Evolutionary conservation across 805 yeast species (phyloP).

Genomic region (Metschnikowia shivogae): DNA sequence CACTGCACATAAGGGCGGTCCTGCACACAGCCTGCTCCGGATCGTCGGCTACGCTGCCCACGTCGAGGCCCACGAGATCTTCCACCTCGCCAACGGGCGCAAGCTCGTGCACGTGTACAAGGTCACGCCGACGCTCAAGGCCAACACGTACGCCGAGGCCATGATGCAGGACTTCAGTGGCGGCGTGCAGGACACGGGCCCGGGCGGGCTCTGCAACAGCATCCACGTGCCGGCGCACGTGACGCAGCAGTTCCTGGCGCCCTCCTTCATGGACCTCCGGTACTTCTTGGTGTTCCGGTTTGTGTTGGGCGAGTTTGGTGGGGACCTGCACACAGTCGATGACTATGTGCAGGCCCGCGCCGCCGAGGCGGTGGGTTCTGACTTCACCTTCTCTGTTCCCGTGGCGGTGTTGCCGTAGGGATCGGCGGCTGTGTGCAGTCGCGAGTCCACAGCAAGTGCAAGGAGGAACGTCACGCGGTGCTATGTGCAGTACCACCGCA

Average conservation of each 20-base stretch:
- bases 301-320: conserved; percentile 26
- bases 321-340: conserved; percentile 1
- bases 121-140: conserved; percentile 32
- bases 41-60: conserved; percentile 32
- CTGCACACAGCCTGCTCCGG: conserved; percentile 15
- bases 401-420: conserved; percentile 13
- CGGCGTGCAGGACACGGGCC: not conserved
- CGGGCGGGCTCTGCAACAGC: not conserved
- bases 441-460: not conserved
- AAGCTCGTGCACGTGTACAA: conserved; percentile 25
- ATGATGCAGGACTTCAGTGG: conserved; percentile 16
- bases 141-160: conserved; percentile 32
- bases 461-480: not conserved
- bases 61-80: conserved; percentile 39
- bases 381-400: conserved; percentile 16
- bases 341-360: conserved; percentile 14
- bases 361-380: conserved; percentile 13
- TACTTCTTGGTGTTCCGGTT: conserved; percentile 36
- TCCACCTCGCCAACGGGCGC: conserved; percentile 20
- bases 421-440: not conserved
- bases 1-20: conserved; percentile 9
- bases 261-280: conserved; percentile 32
- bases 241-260: conserved; percentile 35
- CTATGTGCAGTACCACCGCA: not conserved
- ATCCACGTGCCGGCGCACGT: conserved; percentile 30